A percentile compares a stretch with the other conserved stretches of the same genome.
Conservation (phyloP, 768 basidiomycete species). For the Lactarius pseudohatsudake region DNA sequence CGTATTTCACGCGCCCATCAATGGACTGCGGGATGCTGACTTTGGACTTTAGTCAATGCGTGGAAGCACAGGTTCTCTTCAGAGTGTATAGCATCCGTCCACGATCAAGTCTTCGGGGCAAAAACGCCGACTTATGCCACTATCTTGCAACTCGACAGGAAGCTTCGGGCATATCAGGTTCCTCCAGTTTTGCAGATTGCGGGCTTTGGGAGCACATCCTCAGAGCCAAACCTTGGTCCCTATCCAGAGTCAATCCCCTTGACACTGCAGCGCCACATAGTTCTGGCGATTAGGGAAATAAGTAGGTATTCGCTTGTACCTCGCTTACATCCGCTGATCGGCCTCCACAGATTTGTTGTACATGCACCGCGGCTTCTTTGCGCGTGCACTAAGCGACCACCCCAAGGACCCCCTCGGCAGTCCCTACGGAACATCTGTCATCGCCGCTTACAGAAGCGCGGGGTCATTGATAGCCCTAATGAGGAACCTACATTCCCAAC, state of each 20-base stretch:
- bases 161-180: constrained; percentile 59
- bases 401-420: constrained; percentile 66
- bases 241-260: constrained; percentile 55
- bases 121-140: constrained; percentile 57
- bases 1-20: constrained; percentile 50
- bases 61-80: constrained; percentile 71
- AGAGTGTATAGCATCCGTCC: constrained; percentile 61
- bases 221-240: constrained; percentile 31
- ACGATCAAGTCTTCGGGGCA: constrained; percentile 68
- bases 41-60: constrained; percentile 46
- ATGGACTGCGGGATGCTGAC: constrained; percentile 10
- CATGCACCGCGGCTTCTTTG: constrained; percentile 75
- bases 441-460: constrained; percentile 67
- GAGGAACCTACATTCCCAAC: constrained; percentile 61
- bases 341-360: constrained; percentile 44
- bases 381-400: constrained; percentile 62
- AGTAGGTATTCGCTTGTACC: constrained; percentile 41
- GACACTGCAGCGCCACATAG: constrained; percentile 65
- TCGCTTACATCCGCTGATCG: constrained; percentile 2
- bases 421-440: constrained; percentile 64
- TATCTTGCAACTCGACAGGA: constrained; percentile 64
- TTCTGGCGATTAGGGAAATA: constrained; percentile 67
- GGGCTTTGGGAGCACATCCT: constrained; percentile 52
- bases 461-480: constrained; percentile 66
- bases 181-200: constrained; percentile 64